Base-by-base conservation (phyloP, 345 rosid genomes). In the Lenwebbia sp. region DNA sequence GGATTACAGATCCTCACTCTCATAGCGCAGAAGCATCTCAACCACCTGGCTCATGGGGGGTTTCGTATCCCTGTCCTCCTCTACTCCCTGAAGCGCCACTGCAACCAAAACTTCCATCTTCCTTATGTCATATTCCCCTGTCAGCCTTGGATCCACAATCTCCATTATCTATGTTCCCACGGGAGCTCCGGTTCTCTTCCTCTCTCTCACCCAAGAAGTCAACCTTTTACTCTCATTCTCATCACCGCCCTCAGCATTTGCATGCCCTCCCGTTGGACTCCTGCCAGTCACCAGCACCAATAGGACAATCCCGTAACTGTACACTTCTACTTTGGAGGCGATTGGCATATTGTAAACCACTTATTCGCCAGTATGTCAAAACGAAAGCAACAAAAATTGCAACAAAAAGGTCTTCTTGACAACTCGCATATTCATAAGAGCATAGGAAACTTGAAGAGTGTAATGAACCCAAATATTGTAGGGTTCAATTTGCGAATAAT, bases 251-350 rank as follows among this genome's bases (percentile, higher is more conserved):
- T 54, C 58, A 11, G 10, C 11, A 30, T 53, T 53, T 14, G 26
- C 23, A 21, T 5, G 25, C 58, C 22, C 88, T 40, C 65, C 51
- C 2, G 55, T 49, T 28, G 81, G 89, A 15, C 41, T 86, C n/a
- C 5, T 86, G 25, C 87, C 86, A 2, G 83, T 76, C 25, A 85
- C 83, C 44, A 86, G 33, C 74, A 86, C 89, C 54, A 88, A 41
- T 4, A 91, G 11, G 3, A 90, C 93, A 33, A 90, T 85, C 5
- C 88, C 91, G 55, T 86, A 90, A 84, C 92, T 91, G 4, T 91
- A 90, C 33, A 91, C 87, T 47, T 90, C 93, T 2, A 87, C 91
- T 75, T 91, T 90, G 23, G 91, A 82, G 6, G 90, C 86, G 51
- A 90, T 89, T 10, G 88, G 86, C 12, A 62, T 62, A 51, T 84